phyloP scores from a whole-genome alignment of 2,329 filamentous ascomycete species.

The Plenodomus lindquistii region DNA sequence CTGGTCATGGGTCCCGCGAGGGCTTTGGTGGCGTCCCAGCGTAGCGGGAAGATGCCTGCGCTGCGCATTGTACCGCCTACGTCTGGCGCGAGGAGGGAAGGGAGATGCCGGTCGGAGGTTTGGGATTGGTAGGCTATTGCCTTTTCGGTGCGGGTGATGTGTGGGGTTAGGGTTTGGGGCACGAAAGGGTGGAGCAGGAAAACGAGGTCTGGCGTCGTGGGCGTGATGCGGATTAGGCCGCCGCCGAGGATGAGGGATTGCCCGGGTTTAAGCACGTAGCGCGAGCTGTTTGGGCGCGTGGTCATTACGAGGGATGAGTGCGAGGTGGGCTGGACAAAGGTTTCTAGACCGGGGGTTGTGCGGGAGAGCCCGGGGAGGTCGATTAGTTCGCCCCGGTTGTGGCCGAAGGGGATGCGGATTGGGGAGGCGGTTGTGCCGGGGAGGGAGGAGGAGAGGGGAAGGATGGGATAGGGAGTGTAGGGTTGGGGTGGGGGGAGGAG shows the following conservation, averaged over 20 bases:
- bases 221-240: constrained; percentile 85
- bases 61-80: constrained; percentile 41
- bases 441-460: constrained; percentile 83
- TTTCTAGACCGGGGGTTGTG: constrained; percentile 64
- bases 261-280: constrained; percentile 71
- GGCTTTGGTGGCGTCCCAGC: constrained; percentile 80
- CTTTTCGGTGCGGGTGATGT: constrained; percentile 80
- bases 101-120: constrained; percentile 57
- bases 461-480: constrained; percentile 76
- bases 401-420: constrained; percentile 88
- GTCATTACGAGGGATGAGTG: constrained; percentile 77
- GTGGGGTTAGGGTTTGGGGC: constrained; percentile 70
- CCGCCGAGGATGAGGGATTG: constrained; percentile 80
- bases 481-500: constrained; percentile 77
- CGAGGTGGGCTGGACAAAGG: constrained; percentile 69
- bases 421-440: constrained; percentile 95
- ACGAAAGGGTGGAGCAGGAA: constrained; percentile 88
- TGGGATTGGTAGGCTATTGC: constrained; percentile 72
- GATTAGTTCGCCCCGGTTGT: constrained; percentile 84
- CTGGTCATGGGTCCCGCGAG: constrained; percentile 74
- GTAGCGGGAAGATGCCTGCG: constrained; percentile 75
- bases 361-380: constrained; percentile 87
- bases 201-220: constrained; percentile 64
- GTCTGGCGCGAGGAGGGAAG: constrained; percentile 60
- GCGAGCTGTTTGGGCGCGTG: constrained; percentile 71